Evolutionary conservation across 805 yeast genomes (phyloP).

Genomic region (Candida koratica): DNA sequence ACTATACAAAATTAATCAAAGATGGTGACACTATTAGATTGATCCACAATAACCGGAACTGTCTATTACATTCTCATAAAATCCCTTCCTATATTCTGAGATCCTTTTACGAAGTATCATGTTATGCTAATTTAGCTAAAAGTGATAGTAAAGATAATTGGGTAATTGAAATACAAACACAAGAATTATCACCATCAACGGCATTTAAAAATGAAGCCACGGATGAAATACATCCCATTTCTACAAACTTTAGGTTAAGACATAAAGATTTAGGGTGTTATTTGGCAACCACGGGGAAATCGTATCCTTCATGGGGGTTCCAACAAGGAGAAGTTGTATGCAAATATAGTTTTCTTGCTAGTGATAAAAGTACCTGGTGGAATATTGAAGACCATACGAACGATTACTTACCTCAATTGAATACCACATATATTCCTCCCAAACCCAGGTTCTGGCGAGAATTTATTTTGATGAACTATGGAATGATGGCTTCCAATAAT

Average conservation of each 20-base stretch:
- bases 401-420: slow-evolving; percentile 37
- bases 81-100: slow-evolving; percentile 71
- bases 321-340: slow-evolving; percentile 80
- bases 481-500: slow-evolving; percentile 85
- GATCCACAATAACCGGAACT: slow-evolving; percentile 64
- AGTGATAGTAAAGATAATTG: slow-evolving; percentile 89
- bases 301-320: slow-evolving; percentile 81
- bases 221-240: slow-evolving; percentile 63
- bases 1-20: slow-evolving; percentile 35
- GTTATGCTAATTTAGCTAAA: slow-evolving; percentile 68
- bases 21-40: slow-evolving; percentile 70
- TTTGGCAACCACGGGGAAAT: slow-evolving; percentile 65
- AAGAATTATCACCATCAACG: slow-evolving; percentile 39
- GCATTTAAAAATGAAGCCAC: slow-evolving; percentile 46
- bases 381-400: slow-evolving; percentile 69
- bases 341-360: slow-evolving; percentile 44
- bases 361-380: slow-evolving; percentile 75
- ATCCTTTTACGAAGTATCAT: slow-evolving; percentile 74
- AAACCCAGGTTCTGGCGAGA: slow-evolving; percentile 61
- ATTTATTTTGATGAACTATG: slow-evolving; percentile 69
- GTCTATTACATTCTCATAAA: slow-evolving; percentile 79
- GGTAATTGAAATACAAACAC: slow-evolving; percentile 78
- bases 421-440: slow-evolving; percentile 33
- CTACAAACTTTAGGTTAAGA: slow-evolving; percentile 66
- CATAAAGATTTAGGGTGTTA: slow-evolving; percentile 68